Evolutionary conservation across 2,329 filamentous ascomycete species (phyloP), one percentile per base, ranked within the genome.

Genomic region (Fusarium brachygibbosum): DNA sequence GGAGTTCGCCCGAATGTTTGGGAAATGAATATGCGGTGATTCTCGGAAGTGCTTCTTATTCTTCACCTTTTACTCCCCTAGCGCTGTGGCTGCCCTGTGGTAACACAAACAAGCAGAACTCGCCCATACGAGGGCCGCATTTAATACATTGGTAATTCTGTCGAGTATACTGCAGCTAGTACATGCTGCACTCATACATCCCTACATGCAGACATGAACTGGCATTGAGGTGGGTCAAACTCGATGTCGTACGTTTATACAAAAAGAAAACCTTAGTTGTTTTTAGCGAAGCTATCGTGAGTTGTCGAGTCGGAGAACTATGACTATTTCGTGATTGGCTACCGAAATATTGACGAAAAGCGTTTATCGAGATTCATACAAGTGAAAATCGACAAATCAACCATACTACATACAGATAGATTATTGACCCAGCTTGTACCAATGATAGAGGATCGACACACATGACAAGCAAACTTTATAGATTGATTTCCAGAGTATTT

Each of bases 361-460:
- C 13, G 19, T 31, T 44, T 32, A 19, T 35, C 44, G 44, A 42
- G 56, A 62, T 45, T 49, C 32, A 25, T 13, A 21, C 17, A 40
- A 50, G n/a, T 29, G 23, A 40, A 19, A 38, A 50, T 46, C 21
- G 48, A 42, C 23, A 58, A 45, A 49, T 29, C 34, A 58, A 54
- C 29, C 23, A 42, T 25, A 10, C 10, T 41, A 23, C 14, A 23
- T 16, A 10, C 23, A 25, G 6, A 25, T 7, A 25, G 10, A 12
- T 17, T 42, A 41, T n/a, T 51, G 29, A 64, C 40, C 28, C 16
- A 6, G 25, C 25, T 56, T 57, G 31, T 32, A 40, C 35, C 45
- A 51, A 44, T 17, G 35, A 65, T 48, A 40, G 38, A 28, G n/a
- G 61, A 66, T 69, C 52, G 46, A 34, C 56, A 66, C 46, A 25